phyloP scores from a whole-genome alignment of 2,329 filamentous ascomycete species.

The Fusarium annulatum region DNA sequence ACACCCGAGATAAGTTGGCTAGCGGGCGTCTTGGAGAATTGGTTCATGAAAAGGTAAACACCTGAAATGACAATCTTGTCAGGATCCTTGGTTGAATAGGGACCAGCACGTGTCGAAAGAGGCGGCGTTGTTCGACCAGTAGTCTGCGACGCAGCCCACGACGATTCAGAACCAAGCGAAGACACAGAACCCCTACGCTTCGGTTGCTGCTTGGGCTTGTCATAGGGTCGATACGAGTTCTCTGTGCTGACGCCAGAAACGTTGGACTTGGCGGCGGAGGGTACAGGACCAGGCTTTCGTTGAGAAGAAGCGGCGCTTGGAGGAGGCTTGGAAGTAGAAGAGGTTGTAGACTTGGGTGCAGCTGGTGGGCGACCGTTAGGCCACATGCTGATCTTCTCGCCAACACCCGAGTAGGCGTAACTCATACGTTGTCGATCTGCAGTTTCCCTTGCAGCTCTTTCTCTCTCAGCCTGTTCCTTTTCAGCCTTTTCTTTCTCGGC shows the following conservation, averaged over 20 bases:
- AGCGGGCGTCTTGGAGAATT: slow-evolving; percentile 88
- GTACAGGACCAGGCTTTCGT: slow-evolving; percentile 56
- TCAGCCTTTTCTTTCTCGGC: slow-evolving; percentile 45
- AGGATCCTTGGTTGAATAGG: slow-evolving; percentile 89
- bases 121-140: slow-evolving; percentile 87
- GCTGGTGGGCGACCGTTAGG: slow-evolving; percentile 68
- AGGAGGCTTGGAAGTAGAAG: slow-evolving; percentile 39
- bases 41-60: slow-evolving; percentile 92
- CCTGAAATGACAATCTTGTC: slow-evolving; percentile 96
- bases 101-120: slow-evolving; percentile 77
- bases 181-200: slow-evolving; percentile 72
- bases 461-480: slow-evolving; percentile 47
- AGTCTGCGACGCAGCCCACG: slow-evolving; percentile 85
- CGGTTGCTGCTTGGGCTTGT: slow-evolving; percentile 70
- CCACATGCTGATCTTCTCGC: slow-evolving; percentile 77
- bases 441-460: slow-evolving; percentile 47
- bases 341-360: slow-evolving; percentile 41
- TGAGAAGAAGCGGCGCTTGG: slow-evolving; percentile 40
- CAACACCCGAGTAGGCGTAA: slow-evolving; percentile 73
- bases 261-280: slow-evolving; percentile 65
- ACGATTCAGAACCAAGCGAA: slow-evolving; percentile 80
- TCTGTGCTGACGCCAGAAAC: slow-evolving; percentile 70
- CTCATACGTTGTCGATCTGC: slow-evolving; percentile 57
- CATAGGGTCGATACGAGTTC: slow-evolving; percentile 82
- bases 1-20: slow-evolving; percentile 89